Evolutionary conservation across 495 filamentous ascomycete species (phyloP).

Genomic region (Aspergillus nanangensis): DNA sequence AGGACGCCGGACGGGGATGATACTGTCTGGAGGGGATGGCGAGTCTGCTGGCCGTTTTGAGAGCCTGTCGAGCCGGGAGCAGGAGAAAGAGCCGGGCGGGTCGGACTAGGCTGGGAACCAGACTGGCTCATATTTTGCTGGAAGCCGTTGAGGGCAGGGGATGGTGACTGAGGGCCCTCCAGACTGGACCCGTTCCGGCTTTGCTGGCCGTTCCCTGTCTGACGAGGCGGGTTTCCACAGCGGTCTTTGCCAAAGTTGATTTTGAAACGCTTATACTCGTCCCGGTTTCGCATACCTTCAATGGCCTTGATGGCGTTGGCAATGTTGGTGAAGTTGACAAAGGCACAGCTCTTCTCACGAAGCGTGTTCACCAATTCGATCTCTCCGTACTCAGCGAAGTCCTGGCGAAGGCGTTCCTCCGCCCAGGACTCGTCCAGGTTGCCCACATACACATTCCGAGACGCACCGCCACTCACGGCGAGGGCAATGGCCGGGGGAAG

Average conservation of each 20-base stretch:
- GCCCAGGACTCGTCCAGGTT: conserved; percentile 97
- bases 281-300: conserved; percentile 86
- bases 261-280: conserved; percentile 97
- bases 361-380: conserved; percentile 96
- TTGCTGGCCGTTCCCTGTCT: conserved; percentile 61
- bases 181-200: conserved; percentile 47
- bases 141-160: conserved; percentile 44
- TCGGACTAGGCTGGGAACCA: conserved; percentile 67
- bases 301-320: conserved; percentile 99
- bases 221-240: conserved; percentile 92
- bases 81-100: conserved; percentile 51
- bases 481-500: conserved; percentile 94
- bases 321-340: conserved; percentile 99
- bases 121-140: conserved; percentile 50
- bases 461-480: conserved; percentile 90
- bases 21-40: conserved; percentile 47
- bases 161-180: conserved; percentile 64
- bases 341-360: conserved; percentile 97
- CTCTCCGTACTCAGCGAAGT: conserved; percentile 97
- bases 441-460: conserved; percentile 94
- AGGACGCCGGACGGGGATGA: conserved; percentile 67
- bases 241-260: conserved; percentile 99
- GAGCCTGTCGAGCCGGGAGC: conserved; percentile 54
- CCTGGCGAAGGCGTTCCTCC: conserved; percentile 90
- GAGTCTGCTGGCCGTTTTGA: conserved; percentile 44